Percentiles rank a stretch among this genome's conserved stretches.
phyloP scores from a whole-genome alignment of 768 basidiomycete species.

The Termitomyces sp. region DNA sequence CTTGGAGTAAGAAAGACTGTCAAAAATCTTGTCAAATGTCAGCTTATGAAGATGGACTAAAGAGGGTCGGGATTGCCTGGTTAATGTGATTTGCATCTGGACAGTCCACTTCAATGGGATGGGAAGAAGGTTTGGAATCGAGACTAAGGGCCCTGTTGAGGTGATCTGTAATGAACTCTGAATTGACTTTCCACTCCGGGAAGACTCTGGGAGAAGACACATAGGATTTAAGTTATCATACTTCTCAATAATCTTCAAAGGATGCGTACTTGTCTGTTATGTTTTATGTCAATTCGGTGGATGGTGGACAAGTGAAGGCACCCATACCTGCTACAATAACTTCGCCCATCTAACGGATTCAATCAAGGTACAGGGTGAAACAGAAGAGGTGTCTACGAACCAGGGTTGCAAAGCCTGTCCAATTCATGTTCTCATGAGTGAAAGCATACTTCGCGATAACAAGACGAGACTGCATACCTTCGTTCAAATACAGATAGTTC shows the following conservation, averaged over 20 bases:
- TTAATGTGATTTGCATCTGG: conserved; percentile 83
- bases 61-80: conserved; percentile 35
- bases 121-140: conserved; percentile 83
- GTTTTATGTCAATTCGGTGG: not conserved
- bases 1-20: conserved; percentile 82
- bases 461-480: conserved; percentile 37
- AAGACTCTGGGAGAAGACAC: conserved; percentile 41
- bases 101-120: conserved; percentile 90
- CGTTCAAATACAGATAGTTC: conserved; percentile 79
- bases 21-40: conserved; percentile 63
- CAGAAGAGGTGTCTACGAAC: conserved; percentile 30
- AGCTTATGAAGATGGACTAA: not conserved
- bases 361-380: not conserved
- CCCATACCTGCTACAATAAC: conserved; percentile 68
- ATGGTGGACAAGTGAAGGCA: not conserved
- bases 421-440: not conserved
- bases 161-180: conserved; percentile 75
- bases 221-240: not conserved
- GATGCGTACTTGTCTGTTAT: conserved; percentile 44
- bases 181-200: conserved; percentile 84
- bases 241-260: not conserved
- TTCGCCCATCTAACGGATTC: conserved; percentile 67
- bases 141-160: conserved; percentile 72
- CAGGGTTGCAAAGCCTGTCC: conserved; percentile 75
- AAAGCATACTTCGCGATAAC: not conserved